phyloP scores from a whole-genome alignment of 2,329 filamentous ascomycete genomes.

The Albophoma yamanashiensis region DNA sequence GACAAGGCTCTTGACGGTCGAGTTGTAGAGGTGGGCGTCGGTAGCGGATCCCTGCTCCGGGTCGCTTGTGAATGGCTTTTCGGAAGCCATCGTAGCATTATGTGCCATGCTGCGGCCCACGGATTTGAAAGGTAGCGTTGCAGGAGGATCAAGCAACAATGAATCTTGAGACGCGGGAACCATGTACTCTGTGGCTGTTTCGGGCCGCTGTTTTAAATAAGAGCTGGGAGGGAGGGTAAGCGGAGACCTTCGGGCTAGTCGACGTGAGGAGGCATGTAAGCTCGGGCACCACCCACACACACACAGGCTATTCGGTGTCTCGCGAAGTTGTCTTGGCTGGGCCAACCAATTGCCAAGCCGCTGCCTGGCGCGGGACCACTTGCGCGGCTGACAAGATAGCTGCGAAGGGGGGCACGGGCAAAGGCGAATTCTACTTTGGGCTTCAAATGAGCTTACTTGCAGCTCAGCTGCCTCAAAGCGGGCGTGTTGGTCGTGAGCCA shows the following conservation, averaged over 20 bases:
- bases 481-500: background rate
- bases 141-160: background rate
- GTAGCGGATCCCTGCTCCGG: background rate
- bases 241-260: background rate
- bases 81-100: background rate
- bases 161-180: background rate
- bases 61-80: background rate
- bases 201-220: background rate
- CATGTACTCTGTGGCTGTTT: background rate
- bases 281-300: background rate
- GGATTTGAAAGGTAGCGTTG: background rate
- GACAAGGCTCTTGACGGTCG: constrained; percentile 49
- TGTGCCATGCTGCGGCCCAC: background rate
- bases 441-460: background rate
- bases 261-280: background rate
- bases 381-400: background rate
- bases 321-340: background rate
- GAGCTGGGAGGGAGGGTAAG: background rate
- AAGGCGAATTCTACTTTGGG: background rate
- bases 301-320: background rate
- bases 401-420: too few species aligned
- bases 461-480: background rate
- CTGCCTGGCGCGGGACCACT: background rate
- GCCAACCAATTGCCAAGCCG: background rate
- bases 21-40: constrained; percentile 47